Evolutionary conservation across 257 asterid species (phyloP), one percentile per base, ranked within the genome.

Genomic region (Capsicum rhomboideum): DNA sequence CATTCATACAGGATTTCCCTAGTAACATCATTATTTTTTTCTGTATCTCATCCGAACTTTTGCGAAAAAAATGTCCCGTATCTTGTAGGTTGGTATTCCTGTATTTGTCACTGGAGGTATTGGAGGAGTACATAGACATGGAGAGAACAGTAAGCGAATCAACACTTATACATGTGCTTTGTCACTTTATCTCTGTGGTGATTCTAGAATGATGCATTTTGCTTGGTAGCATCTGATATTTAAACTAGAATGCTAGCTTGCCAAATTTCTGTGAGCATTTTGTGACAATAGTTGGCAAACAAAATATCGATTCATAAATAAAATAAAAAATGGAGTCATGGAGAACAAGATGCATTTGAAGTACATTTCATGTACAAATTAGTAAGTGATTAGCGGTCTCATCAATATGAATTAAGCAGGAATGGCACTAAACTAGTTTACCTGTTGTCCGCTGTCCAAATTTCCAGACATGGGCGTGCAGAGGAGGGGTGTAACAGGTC

Each of bases 61-160:
- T 67, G 68, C 52, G 10, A n/a, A 44, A 42, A 66, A 44, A 16
- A 14, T 82, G 12, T 21, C 49, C 67, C 9, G 18, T 53, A 52
- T 66, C 77, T 14, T 86, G 88, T 90, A 96, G 98, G 98, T 89
- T 86, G 98, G 96, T 85, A 93, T 97, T 87, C 92, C 92, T 72
- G 92, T 97, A 88, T 97, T 97, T 88, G 97, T 93, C 78, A 95
- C 99, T 55, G 98, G 99, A 66, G 99, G 98, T 78, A 92, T 93
- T 87, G 99, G 99, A 63, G 99, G 98, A 90, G 98, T 96, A 44
- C 99, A 96, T 85, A 92, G 97, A 85, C 92, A 92, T 86, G 99
- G 98, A 81, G 97, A 94, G 87, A 93, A 80, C 69, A 92, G 99
- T 96, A 88, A 75, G 98, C 89, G 84, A 54, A 61, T 8, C 82